Base-by-base conservation (phyloP, 306 rosid species). In the Sechiopsis laciniata region DNA sequence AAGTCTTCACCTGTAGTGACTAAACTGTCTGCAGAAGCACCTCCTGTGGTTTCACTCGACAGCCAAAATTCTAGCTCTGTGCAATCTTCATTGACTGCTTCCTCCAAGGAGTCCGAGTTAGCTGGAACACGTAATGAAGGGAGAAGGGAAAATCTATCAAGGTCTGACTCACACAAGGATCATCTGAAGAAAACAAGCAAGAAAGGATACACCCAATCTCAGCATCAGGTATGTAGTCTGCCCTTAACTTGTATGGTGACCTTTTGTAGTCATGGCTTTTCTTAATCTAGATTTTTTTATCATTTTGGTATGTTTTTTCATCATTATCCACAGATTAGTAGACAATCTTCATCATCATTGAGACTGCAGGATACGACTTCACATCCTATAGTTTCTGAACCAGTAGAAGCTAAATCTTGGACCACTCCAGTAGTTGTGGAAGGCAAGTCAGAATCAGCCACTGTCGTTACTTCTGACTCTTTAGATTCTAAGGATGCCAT, bases 141-240 rank as follows among this genome's bases (percentile, higher is more conserved):
- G 54, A 85, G 81, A 61, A 79, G 75, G 72, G 96, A 91, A 78
- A 77, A 82, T 32, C 78, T 88, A 74, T 78, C 80, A 15, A 83
- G 81, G 76, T 85, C 96, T 10, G 85, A 85, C 85, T 84, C 90
- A 66, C 72, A 83, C 55, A 85, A 83, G 77, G 96, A 95, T 75
- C 82, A 84, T 76, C 87, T 83, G 75, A 92, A 82, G 74, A 84
- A 86, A 73, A 20, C 79, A 24, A 83, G 75, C 75, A 87, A 79
- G 83, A 83, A 84, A 83, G 95, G 83, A 48, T 35, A 13, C 67
- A n/a, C 42, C 54, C 91, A 84, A 76, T 55, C 78, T 17, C 87
- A 79, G 69, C 82, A 80, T 80, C 89, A 91, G 96, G 99, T 95
- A 84, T 48, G 77, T 22, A 56, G 22, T 75, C 59, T 0, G 8